A percentile compares a stretch with the other conserved stretches of the same genome.
phyloP scores from a whole-genome alignment of 1,284 basidiomycete species.

The Waitea zeae region DNA sequence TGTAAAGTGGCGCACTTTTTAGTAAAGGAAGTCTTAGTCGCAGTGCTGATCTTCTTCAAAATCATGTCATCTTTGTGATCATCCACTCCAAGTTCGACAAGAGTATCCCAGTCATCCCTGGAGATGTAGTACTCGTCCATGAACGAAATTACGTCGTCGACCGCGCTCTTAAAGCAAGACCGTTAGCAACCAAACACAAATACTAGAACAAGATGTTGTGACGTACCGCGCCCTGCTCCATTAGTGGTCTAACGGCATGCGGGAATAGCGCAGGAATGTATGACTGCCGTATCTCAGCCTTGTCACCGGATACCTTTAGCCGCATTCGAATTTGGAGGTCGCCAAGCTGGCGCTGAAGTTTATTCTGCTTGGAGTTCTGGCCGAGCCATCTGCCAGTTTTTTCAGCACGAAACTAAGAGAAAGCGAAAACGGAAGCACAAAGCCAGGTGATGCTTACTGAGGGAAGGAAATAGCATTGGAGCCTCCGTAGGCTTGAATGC shows the following conservation, averaged over 20 bases:
- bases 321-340: constrained; percentile 96
- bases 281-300: constrained; percentile 76
- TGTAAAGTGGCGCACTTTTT: constrained; percentile 67
- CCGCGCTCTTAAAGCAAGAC: constrained; percentile 41
- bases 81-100: constrained; percentile 86
- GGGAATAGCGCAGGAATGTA: constrained; percentile 81
- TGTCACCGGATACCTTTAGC: constrained; percentile 79
- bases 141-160: constrained; percentile 65
- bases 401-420: too few relatives aligned
- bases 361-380: constrained; percentile 87
- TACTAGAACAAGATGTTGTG: not conserved
- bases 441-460: constrained; percentile 39
- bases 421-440: constrained; percentile 1
- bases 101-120: constrained; percentile 91
- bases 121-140: constrained; percentile 95
- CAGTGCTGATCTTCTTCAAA: constrained; percentile 70
- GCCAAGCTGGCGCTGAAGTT: constrained; percentile 65
- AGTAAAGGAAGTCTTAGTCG: constrained; percentile 78
- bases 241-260: constrained; percentile 65
- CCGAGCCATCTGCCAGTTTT: constrained; percentile 67
- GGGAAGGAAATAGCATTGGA: constrained; percentile 64
- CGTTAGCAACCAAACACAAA: constrained; percentile 1
- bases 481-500: constrained; percentile 49
- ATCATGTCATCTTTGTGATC: constrained; percentile 57
- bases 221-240: constrained; percentile 50